These are phyloP conservation scores for Epichloe coenophiala DNA, from an alignment of 2,329 filamentous ascomycete genomes.

Conservation along the genomic window DNA sequence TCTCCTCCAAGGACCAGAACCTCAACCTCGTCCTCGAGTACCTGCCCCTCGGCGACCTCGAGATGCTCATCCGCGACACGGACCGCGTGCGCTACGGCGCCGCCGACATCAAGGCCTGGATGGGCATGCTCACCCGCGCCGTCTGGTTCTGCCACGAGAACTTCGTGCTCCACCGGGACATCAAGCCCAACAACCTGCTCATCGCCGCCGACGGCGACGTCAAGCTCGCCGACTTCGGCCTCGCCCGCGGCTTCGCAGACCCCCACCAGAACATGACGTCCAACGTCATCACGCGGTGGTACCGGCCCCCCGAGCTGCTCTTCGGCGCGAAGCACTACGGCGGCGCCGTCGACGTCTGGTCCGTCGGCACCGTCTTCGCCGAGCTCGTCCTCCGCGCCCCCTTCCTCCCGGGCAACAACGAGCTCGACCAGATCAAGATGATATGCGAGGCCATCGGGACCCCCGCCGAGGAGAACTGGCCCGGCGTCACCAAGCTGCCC, in stretches of 20 bases:
- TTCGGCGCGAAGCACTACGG: slow-evolving; percentile 84
- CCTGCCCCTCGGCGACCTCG: slow-evolving; percentile 83
- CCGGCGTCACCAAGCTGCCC: slow-evolving; percentile 68
- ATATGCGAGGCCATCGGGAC: slow-evolving; percentile 81
- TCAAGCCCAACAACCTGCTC: slow-evolving; percentile 96
- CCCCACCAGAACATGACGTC: slow-evolving; percentile 81
- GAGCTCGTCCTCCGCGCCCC: slow-evolving; percentile 75
- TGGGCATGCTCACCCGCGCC: slow-evolving; percentile 87
- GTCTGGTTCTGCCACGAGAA: slow-evolving; percentile 97
- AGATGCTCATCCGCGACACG: slow-evolving; percentile 83
- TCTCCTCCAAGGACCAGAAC: slow-evolving; percentile 92
- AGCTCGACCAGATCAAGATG: slow-evolving; percentile 73
- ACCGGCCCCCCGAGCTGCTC: slow-evolving; percentile 78
- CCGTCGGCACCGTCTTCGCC: slow-evolving; percentile 81
- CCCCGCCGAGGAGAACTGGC: slow-evolving; percentile 90
- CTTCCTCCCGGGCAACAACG: slow-evolving; percentile 71
- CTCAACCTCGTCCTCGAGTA: slow-evolving; percentile 92
- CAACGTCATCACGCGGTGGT: slow-evolving; percentile 95
- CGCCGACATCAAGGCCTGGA: slow-evolving; percentile 95
- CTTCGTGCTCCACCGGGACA: slow-evolving; percentile 88
- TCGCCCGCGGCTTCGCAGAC: slow-evolving; percentile 80
- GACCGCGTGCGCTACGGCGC: slow-evolving; percentile 66
- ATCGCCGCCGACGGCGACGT: slow-evolving; percentile 87
- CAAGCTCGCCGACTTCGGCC: slow-evolving; percentile 94
- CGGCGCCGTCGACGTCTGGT: slow-evolving; percentile 89